Evolutionary conservation across 345 rosid genomes (phyloP).

Genomic region (Eucalyptus erythrocorys): DNA sequence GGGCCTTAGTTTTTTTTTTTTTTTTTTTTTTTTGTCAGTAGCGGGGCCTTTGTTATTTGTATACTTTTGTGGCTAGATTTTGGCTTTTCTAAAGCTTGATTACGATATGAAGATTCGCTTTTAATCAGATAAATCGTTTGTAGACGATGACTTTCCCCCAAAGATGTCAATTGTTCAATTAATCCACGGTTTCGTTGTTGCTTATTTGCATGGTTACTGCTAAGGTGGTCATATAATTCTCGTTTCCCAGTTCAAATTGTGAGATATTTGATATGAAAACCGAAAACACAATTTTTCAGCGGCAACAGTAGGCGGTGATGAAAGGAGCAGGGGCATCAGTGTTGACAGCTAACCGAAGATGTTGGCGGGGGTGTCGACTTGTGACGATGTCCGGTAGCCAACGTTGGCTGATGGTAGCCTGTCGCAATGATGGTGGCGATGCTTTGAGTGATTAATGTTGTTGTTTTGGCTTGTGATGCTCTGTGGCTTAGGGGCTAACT

Average conservation of each 20-base stretch:
- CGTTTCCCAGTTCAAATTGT: neutral
- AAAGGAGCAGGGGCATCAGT: neutral
- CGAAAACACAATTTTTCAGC: neutral
- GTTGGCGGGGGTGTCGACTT: neutral
- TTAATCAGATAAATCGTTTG: neutral
- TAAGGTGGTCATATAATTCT: neutral
- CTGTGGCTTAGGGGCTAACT: neutral
- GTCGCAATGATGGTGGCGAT: neutral
- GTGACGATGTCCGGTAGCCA: neutral
- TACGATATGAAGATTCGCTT: neutral
- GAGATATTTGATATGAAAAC: neutral
- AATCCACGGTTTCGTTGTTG: rapidly evolving
- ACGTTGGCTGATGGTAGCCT: neutral
- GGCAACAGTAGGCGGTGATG: neutral
- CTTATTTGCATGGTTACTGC: neutral
- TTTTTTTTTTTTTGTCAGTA: too few relatives aligned
- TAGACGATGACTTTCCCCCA: neutral
- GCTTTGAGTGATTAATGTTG: neutral
- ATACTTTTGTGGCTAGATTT: neutral
- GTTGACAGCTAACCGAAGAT: neutral
- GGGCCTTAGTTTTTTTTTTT: too few relatives aligned
- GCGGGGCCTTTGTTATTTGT: too few relatives aligned
- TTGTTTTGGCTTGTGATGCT: neutral
- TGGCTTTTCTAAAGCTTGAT: neutral
- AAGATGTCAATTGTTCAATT: neutral